Evolutionary conservation across 1,284 basidiomycete species (phyloP).

Genomic region (Stereum hirsutum): DNA sequence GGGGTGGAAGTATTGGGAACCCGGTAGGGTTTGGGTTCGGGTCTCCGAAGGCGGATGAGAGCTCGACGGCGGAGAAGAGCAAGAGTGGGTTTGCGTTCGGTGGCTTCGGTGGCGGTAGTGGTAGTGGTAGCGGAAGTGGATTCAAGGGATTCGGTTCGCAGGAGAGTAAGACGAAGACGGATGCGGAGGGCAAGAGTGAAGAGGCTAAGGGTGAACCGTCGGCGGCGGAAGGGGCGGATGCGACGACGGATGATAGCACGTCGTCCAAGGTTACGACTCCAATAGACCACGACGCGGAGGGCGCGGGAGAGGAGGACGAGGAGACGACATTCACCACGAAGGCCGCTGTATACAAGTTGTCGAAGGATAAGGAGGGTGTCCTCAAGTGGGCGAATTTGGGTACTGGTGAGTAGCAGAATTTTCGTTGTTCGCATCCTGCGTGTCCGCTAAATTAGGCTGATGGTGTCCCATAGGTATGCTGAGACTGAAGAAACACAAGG

Average conservation of each 20-base stretch:
- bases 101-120: too few species aligned
- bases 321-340: constrained; percentile 55
- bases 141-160: constrained; percentile 3
- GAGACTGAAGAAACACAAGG: constrained; percentile 64
- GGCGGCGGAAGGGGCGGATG: background rate
- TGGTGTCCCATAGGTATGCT: constrained; percentile 38
- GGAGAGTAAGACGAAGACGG: constrained; percentile 1
- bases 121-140: constrained; percentile 5
- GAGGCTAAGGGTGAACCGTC: background rate
- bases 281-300: constrained; percentile 50
- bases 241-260: constrained; percentile 24
- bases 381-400: constrained; percentile 54
- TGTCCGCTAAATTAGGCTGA: constrained; percentile 3
- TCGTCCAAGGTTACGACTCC: too few species aligned
- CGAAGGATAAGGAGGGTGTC: constrained; percentile 37
- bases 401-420: constrained; percentile 32
- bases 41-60: background rate
- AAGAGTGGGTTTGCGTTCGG: constrained; percentile 15
- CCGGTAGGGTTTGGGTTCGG: constrained; percentile 4
- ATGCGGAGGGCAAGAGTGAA: background rate
- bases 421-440: background rate
- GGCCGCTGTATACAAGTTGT: constrained; percentile 57
- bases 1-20: constrained; percentile 1
- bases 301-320: constrained; percentile 80
- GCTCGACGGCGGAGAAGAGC: background rate